Base-by-base conservation (phyloP, 441 rosid genomes). In the Brassica balearica region DNA sequence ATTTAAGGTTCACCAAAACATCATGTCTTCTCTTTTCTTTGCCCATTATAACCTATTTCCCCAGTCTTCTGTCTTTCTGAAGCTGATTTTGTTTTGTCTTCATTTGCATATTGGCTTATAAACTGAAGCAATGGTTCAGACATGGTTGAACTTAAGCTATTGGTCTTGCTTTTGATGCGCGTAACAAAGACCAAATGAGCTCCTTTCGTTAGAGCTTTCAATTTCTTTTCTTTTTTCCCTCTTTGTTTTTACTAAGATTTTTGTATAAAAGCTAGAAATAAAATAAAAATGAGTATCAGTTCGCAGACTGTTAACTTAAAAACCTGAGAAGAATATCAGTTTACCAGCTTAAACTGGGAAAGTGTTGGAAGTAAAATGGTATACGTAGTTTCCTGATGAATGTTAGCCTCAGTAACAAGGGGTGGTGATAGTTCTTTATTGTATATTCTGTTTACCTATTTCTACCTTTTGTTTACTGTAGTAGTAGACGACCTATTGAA, bases 261-360 rank as follows among this genome's bases (percentile, higher is more conserved):
- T 5, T 12, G 17, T 48, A 5, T 48, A n/a, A n/a, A 14, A 51
- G n/a, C 19, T n/a, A 51, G 56, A 51, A 51, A 51, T 51, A 41
- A 51, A n/a, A 14, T 51, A n/a, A 51, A 5, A 51, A n/a, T 51
- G 56, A 51, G 2, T 51, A 51, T 51, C 56, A 51, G 56, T 51
- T 5, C 27, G 56, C 56, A 51, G 56, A 51, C 56, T 51, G 56
- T 51, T 51, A 51, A 51, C 56, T 41, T 41, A 51, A 51, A n/a
- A 51, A 51, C 19, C 56, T 51, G 19, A 17, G 56, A 51, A n/a
- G 27, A 51, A 51, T 1, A 51, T 51, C 56, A 51, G 19, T 51
- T 51, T 51, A 6, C 56, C 56, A 51, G 56, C 56, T 51, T 51
- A 51, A 51, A 51, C 19, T 51, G 17, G 1, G 6, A 5, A 51